Base-by-base conservation (phyloP, 305 asterid genomes). In the Fraxinus dipetala region DNA sequence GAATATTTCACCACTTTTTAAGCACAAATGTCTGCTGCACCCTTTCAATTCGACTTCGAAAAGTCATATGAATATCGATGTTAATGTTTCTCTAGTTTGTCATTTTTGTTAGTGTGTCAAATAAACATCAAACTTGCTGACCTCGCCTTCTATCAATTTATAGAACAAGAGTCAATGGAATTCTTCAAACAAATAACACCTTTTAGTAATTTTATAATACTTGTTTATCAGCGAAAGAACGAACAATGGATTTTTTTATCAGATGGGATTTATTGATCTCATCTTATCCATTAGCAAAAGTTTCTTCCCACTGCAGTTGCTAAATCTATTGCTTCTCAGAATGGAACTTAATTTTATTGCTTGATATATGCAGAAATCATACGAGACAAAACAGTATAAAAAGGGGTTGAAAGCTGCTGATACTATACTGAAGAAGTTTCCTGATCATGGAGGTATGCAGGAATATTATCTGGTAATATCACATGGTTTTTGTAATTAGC, bases 401-500 rank as follows among this genome's bases (percentile, higher is more conserved):
- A 96, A 96, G 90, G 99, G 99, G 61, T 72, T 96, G 88, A 96
- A 93, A 93, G 97, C 98, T 80, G 98, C 99, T 35, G 99, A 96
- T 89, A 83, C 97, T 59, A 93, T 96, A 85, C 89, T 96, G 80
- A 96, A 95, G 91, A 96, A 96, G 92, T 96, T 93, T 83, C 99
- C 99, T 70, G 91, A 94, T 87, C 99, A 96, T 91, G 99, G 99
- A 96, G 99, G 99, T 96, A 89, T 85, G 92, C 75, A 75, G 59
- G 70, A 83, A 48, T 77, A 82, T 81, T 78, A 80, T 75, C 67
- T 45, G 75, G 59, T 78, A 36, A 26, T 67, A 8, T 81, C 22
- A 13, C 78, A 73, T 78, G 26, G 40, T 40, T 22, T 79, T 38
- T 34, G 54, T n/a, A 82, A n/a, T 13, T 70, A 36, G 22, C 43